Percentiles rank a stretch among this genome's conserved stretches.
Evolutionary conservation across 805 yeast species (phyloP).

Genomic region (Pichia heedii): DNA sequence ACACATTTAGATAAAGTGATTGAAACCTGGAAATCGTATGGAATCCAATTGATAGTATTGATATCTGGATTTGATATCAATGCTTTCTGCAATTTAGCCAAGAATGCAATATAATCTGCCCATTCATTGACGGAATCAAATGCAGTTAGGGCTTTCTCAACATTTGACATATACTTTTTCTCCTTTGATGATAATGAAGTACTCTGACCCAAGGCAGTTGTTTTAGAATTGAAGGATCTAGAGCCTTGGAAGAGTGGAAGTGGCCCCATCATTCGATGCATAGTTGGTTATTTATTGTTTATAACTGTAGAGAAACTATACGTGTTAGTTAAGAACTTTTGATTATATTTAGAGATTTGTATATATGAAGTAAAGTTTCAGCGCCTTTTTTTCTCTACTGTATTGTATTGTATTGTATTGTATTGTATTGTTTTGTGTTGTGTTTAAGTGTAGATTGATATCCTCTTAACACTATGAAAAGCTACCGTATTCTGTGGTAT

Average conservation of each 20-base stretch:
- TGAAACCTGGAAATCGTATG: conserved; percentile 58
- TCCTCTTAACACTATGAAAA: no score
- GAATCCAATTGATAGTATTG: conserved; percentile 46
- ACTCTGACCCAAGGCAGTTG: conserved; percentile 7
- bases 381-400: no score
- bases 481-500: background rate
- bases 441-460: no score
- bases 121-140: conserved; percentile 88
- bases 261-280: conserved; percentile 16
- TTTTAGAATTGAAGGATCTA: conserved; percentile 5
- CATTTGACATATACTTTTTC: conserved; percentile 54
- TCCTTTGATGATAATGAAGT: conserved; percentile 45
- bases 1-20: conserved; percentile 69
- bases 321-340: no score
- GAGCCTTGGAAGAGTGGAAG: conserved; percentile 10
- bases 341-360: no score
- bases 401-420: no score
- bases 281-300: background rate
- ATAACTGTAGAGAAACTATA: no score
- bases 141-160: conserved; percentile 62
- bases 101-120: conserved; percentile 95
- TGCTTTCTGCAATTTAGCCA: conserved; percentile 71
- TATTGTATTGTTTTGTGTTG: no score
- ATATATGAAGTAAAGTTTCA: no score
- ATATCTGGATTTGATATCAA: conserved; percentile 40